Evolutionary conservation across 208 protist species (phyloP), one percentile per base, ranked within the genome.

Genomic region (Tritrichomonas foetus): DNA sequence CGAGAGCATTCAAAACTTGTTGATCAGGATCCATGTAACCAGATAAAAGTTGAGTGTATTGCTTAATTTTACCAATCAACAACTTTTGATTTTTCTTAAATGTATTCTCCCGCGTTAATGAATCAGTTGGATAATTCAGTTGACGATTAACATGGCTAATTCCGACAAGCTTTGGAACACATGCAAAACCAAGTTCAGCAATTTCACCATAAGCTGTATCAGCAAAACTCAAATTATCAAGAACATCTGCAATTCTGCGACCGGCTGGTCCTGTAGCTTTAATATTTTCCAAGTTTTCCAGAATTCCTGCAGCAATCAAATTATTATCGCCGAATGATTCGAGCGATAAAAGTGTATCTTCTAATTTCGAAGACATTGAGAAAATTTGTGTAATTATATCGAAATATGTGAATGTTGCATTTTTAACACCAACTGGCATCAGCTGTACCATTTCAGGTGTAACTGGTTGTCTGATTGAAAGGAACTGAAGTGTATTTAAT

Each of bases 351-450:
- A 61, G 25, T 39, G 41, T 57, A 27, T 89, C 78, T 20, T 89
- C 47, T n/a, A 89, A 39, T 22, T 44, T n/a, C 44, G 44, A 44
- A 3, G 0, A 44, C 1, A 13, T 36, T 57, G 47, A 41, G 30
- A 89, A 89, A 44, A 89, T 39, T 53, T 25, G 25, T 61, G 47
- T 89, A 41, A 25, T 47, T n/a, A 89, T 33, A 61, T 89, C 78
- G n/a, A 89, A 89, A 57, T 25, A 36, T 22, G 47, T 33, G 30
- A 89, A 36, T 39, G 78, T 53, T 0, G 78, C 33, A n/a, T 89
- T 89, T 33, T 89, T 89, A 9, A 89, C 14, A 20, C 78, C 78
- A 89, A 89, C 78, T 57, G 78, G 78, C 13, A 89, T 53, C 8
- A 89, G 27, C 33, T 57, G 78, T 11, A 89, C 78, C 27, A 49